A percentile compares a stretch with the other conserved stretches of the same genome.
Evolutionary conservation across 176 grass and related monocot genomes (phyloP).

Genomic region (Oryza meyeriana): DNA sequence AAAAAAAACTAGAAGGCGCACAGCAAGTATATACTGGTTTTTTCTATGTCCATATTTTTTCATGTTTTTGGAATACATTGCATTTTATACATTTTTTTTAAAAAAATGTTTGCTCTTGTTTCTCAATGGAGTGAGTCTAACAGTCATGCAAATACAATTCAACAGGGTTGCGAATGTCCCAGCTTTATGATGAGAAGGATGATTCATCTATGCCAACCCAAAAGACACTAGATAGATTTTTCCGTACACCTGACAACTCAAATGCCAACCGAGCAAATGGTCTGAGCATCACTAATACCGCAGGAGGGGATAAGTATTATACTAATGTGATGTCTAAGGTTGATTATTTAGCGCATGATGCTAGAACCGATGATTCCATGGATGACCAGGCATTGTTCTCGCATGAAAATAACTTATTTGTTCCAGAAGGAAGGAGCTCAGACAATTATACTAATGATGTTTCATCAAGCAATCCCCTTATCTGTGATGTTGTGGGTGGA

Average conservation of each 20-base stretch:
- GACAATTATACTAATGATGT: neutral
- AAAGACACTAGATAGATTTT: slow-evolving; percentile 71
- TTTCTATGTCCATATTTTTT: slow-evolving; percentile 13
- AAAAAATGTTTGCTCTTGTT: slow-evolving; percentile 13
- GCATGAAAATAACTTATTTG: slow-evolving; percentile 27
- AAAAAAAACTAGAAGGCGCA: neutral
- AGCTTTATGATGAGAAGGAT: slow-evolving; percentile 67
- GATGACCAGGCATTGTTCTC: slow-evolving; percentile 23
- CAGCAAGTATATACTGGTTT: neutral
- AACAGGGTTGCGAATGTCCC: slow-evolving; percentile 81
- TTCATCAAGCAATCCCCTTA: neutral
- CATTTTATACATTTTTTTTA: neutral
- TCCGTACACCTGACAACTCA: slow-evolving; percentile 28
- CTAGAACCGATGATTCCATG: slow-evolving; percentile 12
- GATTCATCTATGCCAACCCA: slow-evolving; percentile 51
- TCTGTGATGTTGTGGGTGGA: neutral
- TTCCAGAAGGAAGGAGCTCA: slow-evolving; percentile 34
- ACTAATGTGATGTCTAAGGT: slow-evolving; percentile 13
- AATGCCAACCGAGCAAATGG: slow-evolving; percentile 7
- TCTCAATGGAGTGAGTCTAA: neutral
- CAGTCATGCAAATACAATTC: slow-evolving; percentile 9
- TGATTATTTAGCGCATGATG: slow-evolving; percentile 23
- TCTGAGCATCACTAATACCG: neutral
- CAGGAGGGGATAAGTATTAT: neutral
- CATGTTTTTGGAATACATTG: neutral